Evolutionary conservation across 345 rosid species (phyloP), one percentile per base, ranked within the genome.

Genomic region (Theobroma cacao): DNA sequence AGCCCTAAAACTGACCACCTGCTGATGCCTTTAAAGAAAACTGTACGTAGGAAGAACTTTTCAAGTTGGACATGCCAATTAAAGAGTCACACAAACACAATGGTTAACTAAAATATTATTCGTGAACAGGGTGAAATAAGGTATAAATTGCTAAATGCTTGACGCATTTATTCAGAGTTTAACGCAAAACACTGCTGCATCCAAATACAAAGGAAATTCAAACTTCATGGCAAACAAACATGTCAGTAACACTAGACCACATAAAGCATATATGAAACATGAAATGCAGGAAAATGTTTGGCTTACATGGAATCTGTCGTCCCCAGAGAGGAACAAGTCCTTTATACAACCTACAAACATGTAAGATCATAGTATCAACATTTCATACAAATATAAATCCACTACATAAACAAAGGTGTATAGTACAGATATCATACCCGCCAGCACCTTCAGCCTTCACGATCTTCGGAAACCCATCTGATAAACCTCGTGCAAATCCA

Each of bases 291-390:
- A 66, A 41, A 40, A 22, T 40, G 43, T 59, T 47, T 64, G 41
- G 83, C 92, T 91, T 88, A 93, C 98, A 96, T 81, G 99, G 99
- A 85, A 94, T 94, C 85, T 96, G 99, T 48, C 99, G 94, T 62
- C 98, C 99, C 97, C 98, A 96, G 0, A 94, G 94, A 85, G 97
- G 97, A 85, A 82, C 92, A 61, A 94, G 52, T 22, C 99, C 99
- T 89, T 88, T 96, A 87, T 85, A 89, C 83, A 96, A 85, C 82
- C 99, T 92, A 91, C 77, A 79, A 61, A 55, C 47, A 84, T 70
- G 56, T 13, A 45, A 22, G 33, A 64, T 64, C 52, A 79, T 41
- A 26, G 33, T 0, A 73, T 72, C 53, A 53, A 31, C 24, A 61
- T 12, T 40, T 26, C 38, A 38, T 31, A 31, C 38, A 69, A 61